Percentiles rank a stretch among this genome's conserved stretches.
phyloP scores from a whole-genome alignment of 164 flowering plant genomes.

The Annona squamosa region DNA sequence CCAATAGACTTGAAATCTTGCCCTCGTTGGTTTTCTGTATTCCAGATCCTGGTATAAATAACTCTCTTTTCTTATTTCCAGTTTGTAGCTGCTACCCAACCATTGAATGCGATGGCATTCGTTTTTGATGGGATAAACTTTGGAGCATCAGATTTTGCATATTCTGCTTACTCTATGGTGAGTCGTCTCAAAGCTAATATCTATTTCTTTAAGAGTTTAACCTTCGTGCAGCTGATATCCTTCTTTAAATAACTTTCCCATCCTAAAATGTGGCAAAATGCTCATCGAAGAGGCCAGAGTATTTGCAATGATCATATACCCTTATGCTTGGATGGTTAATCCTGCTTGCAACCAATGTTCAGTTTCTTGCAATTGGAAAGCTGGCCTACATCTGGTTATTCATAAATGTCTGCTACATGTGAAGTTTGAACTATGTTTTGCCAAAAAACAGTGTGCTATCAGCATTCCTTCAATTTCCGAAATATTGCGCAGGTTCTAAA shows the following conservation, averaged over 20 bases:
- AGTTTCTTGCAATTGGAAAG: not conserved
- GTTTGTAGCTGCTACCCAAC: constrained; percentile 87
- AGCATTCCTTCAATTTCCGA: not conserved
- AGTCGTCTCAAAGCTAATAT: constrained; percentile 10
- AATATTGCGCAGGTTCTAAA: not conserved
- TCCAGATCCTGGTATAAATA: not conserved
- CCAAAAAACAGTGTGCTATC: not conserved
- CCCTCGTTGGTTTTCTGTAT: not conserved
- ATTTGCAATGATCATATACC: not conserved
- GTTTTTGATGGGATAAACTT: constrained; percentile 83
- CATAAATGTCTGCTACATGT: not conserved
- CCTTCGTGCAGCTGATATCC: too few relatives aligned
- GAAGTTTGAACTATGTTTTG: not conserved
- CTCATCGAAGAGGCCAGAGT: not conserved
- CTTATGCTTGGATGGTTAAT: not conserved
- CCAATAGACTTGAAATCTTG: not conserved
- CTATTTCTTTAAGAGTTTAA: not conserved
- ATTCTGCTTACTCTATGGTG: constrained; percentile 76
- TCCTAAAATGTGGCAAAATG: too few relatives aligned
- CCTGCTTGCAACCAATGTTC: not conserved
- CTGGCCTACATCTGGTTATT: not conserved
- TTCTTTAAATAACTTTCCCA: too few relatives aligned
- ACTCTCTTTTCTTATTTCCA: constrained; percentile 20
- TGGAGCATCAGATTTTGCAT: constrained; percentile 89
- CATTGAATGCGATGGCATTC: constrained; percentile 76